Evolutionary conservation across 768 basidiomycete species (phyloP).

Genomic region (Podaxis sp.): DNA sequence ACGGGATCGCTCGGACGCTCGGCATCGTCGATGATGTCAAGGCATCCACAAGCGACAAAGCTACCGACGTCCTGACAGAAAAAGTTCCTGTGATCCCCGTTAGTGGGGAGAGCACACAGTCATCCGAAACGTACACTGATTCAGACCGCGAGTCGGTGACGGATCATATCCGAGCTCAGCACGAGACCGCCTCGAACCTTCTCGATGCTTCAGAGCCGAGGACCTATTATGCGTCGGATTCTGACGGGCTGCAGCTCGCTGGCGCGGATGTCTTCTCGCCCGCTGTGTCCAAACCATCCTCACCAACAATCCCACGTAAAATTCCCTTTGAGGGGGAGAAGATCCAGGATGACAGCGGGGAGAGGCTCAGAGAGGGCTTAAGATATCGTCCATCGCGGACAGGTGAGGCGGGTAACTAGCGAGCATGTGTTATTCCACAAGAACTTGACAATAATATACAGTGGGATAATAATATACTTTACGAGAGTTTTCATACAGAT

Average conservation of each 20-base stretch:
- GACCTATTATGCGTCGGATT: constrained; percentile 47
- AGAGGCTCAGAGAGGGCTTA: constrained; percentile 13
- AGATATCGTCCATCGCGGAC: not conserved
- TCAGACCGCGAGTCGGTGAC: constrained; percentile 20
- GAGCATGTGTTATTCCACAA: not conserved
- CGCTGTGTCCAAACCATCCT: constrained; percentile 59
- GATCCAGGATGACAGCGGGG: constrained; percentile 18
- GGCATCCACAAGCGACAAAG: constrained; percentile 64
- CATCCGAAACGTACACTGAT: constrained; percentile 18
- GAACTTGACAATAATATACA: constrained; percentile 6
- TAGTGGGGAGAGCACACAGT: constrained; percentile 21
- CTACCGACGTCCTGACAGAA: constrained; percentile 27
- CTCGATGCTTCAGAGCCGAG: constrained; percentile 21
- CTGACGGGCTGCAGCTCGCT: constrained; percentile 47
- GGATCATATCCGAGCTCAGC: not conserved
- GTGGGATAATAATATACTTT: constrained; percentile 8
- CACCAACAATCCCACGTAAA: constrained; percentile 50
- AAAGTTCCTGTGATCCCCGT: constrained; percentile 29
- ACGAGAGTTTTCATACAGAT: constrained; percentile 16
- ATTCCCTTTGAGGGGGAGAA: constrained; percentile 15
- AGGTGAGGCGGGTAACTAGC: not conserved
- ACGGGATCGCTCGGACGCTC: constrained; percentile 77
- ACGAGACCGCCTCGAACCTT: not conserved
- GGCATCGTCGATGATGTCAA: constrained; percentile 73
- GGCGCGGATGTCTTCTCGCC: constrained; percentile 77